Base-by-base conservation (phyloP, 208 protist genomes). In the Leishmania gerbilli region DNA sequence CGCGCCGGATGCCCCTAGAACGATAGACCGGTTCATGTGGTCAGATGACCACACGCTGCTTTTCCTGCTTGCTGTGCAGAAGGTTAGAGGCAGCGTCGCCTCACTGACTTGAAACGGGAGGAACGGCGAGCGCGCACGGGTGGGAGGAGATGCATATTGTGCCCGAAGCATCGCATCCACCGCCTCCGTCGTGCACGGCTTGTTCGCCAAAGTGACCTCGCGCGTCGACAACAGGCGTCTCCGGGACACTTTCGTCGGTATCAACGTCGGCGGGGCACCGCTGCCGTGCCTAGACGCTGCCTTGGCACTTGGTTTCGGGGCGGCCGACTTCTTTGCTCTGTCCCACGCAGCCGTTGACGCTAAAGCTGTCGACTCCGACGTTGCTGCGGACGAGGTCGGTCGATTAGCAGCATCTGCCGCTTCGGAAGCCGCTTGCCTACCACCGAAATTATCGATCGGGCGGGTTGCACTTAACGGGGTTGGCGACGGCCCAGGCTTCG, bases 31-130 rank as follows among this genome's bases (percentile, higher is more conserved):
- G n/a, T 74, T 85, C 19, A 62, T 76, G 56, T 76, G 71, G 49
- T 81, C 82, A 4, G 82, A 81, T 21, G 82, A 79, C 64, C 51
- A 77, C 37, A 64, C 64, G 72, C 72, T 85, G 74, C 62, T 81
- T 56, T 81, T 81, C 4, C 82, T 60, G 49, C 72, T 76, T 15
- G 34, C 21, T 13, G 80, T 51, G 37, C 68, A 7, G 31, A 37
- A 15, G n/a, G 31, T 4, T 11, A 65, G 37, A 37, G n/a, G 55
- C 21, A 8, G 56, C 7, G 58, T 65, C 53, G 24, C 58, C 40
- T 47, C 56, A 40, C 40, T 77, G 34, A 51, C 19, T 31, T n/a
- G 37, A 24, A 34, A 24, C 8, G 0, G 51, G 9, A 34, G 8
- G 21, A 17, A 34, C 34, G 72, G 24, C 51, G 53, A 64, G 72